Evolutionary conservation across 148 eudicot genomes (phyloP).

Genomic region (Silene uniflora): DNA sequence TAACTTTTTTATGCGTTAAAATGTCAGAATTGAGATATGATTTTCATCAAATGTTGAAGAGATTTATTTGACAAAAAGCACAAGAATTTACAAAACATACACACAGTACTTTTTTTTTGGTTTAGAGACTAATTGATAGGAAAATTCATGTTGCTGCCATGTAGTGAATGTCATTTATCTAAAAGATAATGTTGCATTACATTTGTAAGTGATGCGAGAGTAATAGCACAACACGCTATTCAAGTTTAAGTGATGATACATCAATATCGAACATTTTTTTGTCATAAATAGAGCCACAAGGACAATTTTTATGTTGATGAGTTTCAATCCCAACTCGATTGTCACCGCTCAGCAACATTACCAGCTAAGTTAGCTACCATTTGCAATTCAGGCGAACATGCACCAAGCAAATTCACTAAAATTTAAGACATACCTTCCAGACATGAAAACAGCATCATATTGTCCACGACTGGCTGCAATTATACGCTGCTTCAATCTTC

Average conservation of each 20-base stretch:
- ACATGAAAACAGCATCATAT: conserved; percentile 97
- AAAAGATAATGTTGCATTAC: not conserved
- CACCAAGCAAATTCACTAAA: not conserved
- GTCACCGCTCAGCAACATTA: not conserved
- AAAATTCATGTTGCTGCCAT: not conserved
- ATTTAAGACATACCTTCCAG: conserved; percentile 62
- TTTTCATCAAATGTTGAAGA: not conserved
- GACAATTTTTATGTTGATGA: not conserved
- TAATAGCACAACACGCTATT: not conserved
- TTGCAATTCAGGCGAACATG: not conserved
- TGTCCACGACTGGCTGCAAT: conserved; percentile 87
- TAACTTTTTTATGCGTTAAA: not conserved
- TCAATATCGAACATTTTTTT: not conserved
- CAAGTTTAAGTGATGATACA: not conserved
- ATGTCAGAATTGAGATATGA: not conserved
- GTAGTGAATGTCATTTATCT: not conserved
- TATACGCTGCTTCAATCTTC: conserved; percentile 74
- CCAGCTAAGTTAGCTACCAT: not conserved
- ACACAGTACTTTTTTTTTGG: not conserved
- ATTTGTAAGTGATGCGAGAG: not conserved
- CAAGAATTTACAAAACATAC: not conserved
- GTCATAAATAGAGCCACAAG: not conserved
- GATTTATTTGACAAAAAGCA: not conserved
- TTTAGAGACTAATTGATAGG: not conserved
- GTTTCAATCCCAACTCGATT: not conserved